Evolutionary conservation across 139 green algal species (phyloP).

Genomic region (Deuterostichococcus epilithicus): DNA sequence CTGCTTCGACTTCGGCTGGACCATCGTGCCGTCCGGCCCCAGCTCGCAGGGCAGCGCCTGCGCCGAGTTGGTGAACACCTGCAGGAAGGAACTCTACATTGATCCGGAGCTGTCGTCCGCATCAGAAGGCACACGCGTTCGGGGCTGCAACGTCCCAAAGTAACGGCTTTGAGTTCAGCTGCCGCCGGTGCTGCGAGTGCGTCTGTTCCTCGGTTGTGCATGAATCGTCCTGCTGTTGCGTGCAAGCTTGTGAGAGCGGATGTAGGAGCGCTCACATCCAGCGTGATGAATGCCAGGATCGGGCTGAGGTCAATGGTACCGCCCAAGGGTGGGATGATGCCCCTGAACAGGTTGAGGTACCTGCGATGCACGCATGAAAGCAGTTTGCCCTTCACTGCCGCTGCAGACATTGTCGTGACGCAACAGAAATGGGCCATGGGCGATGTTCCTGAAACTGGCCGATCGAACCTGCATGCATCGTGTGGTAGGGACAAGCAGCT

Average conservation of each 20-base stretch:
- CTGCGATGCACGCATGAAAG: conserved; percentile 16
- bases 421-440: neutral
- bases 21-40: conserved; percentile 33
- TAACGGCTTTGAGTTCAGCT: neutral
- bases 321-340: conserved; percentile 93
- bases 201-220: no score
- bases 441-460: neutral
- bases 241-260: no score
- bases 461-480: no score
- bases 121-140: no score
- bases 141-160: neutral
- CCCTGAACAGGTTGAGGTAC: conserved; percentile 97
- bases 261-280: conserved; percentile 66
- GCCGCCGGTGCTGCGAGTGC: no score
- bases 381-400: no score
- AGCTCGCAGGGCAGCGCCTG: conserved; percentile 80
- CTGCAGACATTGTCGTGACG: conserved; percentile 5
- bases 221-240: no score
- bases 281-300: conserved; percentile 93
- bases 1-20: neutral
- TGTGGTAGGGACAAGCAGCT: no score
- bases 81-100: conserved; percentile 19
- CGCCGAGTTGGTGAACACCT: conserved; percentile 84
- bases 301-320: conserved; percentile 91
- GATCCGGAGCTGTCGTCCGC: no score